Conservation (phyloP, 495 filamentous ascomycete genomes). For the Hypoxylon perforatum region DNA sequence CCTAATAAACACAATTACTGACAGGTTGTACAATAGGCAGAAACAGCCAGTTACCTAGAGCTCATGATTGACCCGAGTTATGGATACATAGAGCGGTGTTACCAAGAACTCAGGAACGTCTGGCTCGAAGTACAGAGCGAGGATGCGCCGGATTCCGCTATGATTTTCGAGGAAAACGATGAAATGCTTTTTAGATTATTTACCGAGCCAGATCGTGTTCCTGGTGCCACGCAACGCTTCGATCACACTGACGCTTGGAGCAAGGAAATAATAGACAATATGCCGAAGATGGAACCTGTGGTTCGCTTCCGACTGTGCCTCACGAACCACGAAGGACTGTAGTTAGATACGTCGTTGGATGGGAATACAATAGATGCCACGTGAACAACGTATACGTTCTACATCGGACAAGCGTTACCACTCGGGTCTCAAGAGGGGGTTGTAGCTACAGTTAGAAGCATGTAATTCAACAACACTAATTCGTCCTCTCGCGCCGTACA, state of each 20-base stretch:
- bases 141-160: slow-evolving; percentile 20
- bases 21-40: slow-evolving; percentile 19
- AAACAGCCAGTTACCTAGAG: slow-evolving; percentile 29
- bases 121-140: slow-evolving; percentile 36
- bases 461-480: too few relatives aligned
- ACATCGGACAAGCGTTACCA: too few relatives aligned
- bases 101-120: slow-evolving; percentile 24
- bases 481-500: slow-evolving; percentile 18
- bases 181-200: slow-evolving; percentile 29
- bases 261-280: slow-evolving; percentile 15
- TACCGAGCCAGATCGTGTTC: slow-evolving; percentile 28
- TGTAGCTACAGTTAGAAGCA: too few relatives aligned
- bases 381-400: too few relatives aligned
- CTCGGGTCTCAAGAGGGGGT: too few relatives aligned
- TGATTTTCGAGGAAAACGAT: slow-evolving; percentile 13
- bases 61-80: slow-evolving; percentile 10
- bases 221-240: slow-evolving; percentile 28
- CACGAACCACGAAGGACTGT: slow-evolving; percentile 33
- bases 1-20: slow-evolving; percentile 12
- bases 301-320: slow-evolving; percentile 37
- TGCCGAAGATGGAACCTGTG: slow-evolving; percentile 38
- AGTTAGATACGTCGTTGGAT: slow-evolving; percentile 13
- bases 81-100: slow-evolving; percentile 21
- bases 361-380: too few relatives aligned
- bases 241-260: slow-evolving; percentile 29